Base-by-base conservation (phyloP, 1,284 basidiomycete species). In the Sporisorium iseilematis-ciliati region DNA sequence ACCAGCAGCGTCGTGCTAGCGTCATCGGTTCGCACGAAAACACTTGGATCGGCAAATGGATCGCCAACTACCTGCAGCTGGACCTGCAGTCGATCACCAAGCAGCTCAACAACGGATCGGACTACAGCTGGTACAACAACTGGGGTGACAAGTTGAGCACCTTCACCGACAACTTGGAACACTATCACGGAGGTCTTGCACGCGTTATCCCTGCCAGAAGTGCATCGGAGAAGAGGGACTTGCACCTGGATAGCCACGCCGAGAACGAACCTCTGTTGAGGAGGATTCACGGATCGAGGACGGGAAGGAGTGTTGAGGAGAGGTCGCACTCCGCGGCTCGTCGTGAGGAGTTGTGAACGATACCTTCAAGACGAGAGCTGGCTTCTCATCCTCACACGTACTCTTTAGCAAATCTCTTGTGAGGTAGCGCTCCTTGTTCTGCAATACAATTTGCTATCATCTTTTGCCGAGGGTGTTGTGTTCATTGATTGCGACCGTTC, bases 11-110 rank as follows among this genome's bases (percentile, higher is more conserved):
- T 5, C 57, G 66, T 5, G 20, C 58, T 11, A 60, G 55, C 20
- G 60, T 77, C 18, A 52, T 59, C 21, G 80, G 78, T 14, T 77
- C 76, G 40, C 79, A 81, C 72, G 77, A 77, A n/a, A 82, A 82
- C 72, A 79, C 79, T 2, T 81, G 72, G 75, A 76, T 82, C 62
- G 79, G 75, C 20, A 45, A 72, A 23, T 82, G 67, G 70, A 81
- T 76, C 43, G 58, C 61, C 20, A 12, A 52, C 12, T 74, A 50
- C 55, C 77, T 81, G 23, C 25, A 65, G 23, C 64, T 82, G 14
- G 78, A 80, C 64, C 63, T 82, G 11, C 42, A 33, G 2, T 16
- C 60, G 18, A 70, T 82, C 55, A 77, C 69, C 23, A 62, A 69
- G 52, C 68, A 43, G 62, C 63, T 78, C 55, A 77, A 77, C 75